Evolutionary conservation across 768 basidiomycete genomes (phyloP).

Genomic region (Crepidotus variabilis): DNA sequence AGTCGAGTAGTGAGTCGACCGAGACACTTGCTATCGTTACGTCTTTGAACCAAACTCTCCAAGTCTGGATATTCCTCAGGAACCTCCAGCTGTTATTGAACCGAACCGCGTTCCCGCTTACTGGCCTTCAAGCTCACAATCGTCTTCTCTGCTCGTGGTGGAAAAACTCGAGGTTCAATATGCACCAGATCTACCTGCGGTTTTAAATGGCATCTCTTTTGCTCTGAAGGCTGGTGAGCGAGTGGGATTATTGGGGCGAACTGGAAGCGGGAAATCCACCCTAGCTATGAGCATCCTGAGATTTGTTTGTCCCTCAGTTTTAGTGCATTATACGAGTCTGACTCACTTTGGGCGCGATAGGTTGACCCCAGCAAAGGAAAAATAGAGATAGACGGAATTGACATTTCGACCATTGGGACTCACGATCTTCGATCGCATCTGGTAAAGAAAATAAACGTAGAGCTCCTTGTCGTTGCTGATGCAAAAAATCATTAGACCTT

Average conservation of each 20-base stretch:
- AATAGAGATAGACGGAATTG: conserved; percentile 87
- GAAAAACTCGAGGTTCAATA: conserved; percentile 81
- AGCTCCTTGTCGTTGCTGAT: conserved; percentile 22
- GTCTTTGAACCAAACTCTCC: no score
- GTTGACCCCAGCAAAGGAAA: conserved; percentile 73
- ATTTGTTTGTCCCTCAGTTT: no score
- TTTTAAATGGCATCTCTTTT: conserved; percentile 75
- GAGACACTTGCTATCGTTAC: neutral
- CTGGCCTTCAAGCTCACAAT: conserved; percentile 78
- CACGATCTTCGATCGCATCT: conserved; percentile 75
- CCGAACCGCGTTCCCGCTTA: conserved; percentile 80
- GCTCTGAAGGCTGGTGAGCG: conserved; percentile 68
- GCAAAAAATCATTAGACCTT: no score
- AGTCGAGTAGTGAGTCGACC: conserved; percentile 68
- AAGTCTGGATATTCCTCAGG: conserved; percentile 76
- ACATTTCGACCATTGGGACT: conserved; percentile 80
- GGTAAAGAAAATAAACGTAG: no score
- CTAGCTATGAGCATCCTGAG: conserved; percentile 83
- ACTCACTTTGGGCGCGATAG: conserved; percentile 32
- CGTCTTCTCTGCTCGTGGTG: conserved; percentile 56
- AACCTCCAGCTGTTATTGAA: conserved; percentile 76
- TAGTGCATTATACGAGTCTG: no score
- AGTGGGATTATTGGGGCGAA: conserved; percentile 79
- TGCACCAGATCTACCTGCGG: conserved; percentile 78
- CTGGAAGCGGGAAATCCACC: conserved; percentile 80